Conservation (phyloP, 371 early-diverging fungal species). For the Conidiobolus incongruus region DNA sequence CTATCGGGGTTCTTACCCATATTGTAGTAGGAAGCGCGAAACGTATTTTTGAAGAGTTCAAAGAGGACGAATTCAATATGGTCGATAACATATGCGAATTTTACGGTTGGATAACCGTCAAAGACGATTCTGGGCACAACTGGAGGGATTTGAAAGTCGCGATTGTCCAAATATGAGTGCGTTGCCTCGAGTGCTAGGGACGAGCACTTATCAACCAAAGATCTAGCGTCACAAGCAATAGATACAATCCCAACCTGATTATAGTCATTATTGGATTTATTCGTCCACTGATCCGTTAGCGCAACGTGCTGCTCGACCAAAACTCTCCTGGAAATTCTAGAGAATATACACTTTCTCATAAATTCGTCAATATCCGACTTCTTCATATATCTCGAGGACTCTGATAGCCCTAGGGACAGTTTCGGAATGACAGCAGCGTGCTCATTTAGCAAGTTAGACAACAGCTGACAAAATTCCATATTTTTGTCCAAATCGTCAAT, state of each 20-base stretch:
- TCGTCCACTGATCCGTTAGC: conserved; percentile 30
- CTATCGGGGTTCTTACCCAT: background rate
- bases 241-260: conserved; percentile 15
- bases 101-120: conserved; percentile 32
- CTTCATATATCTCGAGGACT: conserved; percentile 38
- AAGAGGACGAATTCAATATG: conserved; percentile 87
- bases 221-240: conserved; percentile 16
- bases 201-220: conserved; percentile 20
- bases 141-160: background rate
- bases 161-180: conserved; percentile 12
- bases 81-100: conserved; percentile 63
- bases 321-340: conserved; percentile 77
- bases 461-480: conserved; percentile 37
- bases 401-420: conserved; percentile 62
- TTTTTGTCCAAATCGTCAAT: conserved; percentile 53
- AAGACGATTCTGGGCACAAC: conserved; percentile 20
- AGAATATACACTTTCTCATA: conserved; percentile 66
- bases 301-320: conserved; percentile 84
- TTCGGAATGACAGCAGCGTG: conserved; percentile 67
- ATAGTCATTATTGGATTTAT: background rate
- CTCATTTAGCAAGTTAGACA: conserved; percentile 41
- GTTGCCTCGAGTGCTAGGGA: conserved; percentile 14
- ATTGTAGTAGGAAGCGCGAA: conserved; percentile 26
- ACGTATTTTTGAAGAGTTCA: conserved; percentile 77
- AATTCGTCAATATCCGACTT: conserved; percentile 49